phyloP scores from a whole-genome alignment of 805 yeast genomes.

The Metschnikowia amazonensis region DNA sequence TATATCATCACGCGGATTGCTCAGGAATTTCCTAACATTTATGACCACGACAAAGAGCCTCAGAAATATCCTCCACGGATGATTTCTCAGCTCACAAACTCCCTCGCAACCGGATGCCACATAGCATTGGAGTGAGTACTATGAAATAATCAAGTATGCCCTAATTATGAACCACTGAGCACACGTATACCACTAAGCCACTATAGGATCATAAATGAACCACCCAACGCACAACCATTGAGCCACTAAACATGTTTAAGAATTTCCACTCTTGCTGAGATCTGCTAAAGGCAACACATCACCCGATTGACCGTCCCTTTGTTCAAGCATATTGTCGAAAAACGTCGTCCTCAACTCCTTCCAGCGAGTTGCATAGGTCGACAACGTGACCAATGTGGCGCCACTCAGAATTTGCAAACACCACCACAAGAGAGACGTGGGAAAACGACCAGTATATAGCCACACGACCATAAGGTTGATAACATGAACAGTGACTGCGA shows the following conservation, averaged over 20 bases:
- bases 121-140: slow-evolving; percentile 3
- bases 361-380: slow-evolving; percentile 92
- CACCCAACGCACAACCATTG: too few relatives aligned
- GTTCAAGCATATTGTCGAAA: slow-evolving; percentile 75
- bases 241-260: neutral
- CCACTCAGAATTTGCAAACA: slow-evolving; percentile 66
- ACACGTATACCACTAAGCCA: neutral
- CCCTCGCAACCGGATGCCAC: slow-evolving; percentile 12
- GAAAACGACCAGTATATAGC: slow-evolving; percentile 62
- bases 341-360: slow-evolving; percentile 84
- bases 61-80: slow-evolving; percentile 10
- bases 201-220: neutral
- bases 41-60: slow-evolving; percentile 5
- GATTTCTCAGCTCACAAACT: slow-evolving; percentile 14
- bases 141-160: neutral
- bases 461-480: slow-evolving; percentile 70
- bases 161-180: neutral
- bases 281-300: slow-evolving; percentile 5
- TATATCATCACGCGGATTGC: slow-evolving; percentile 14
- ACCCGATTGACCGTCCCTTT: slow-evolving; percentile 31
- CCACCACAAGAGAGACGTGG: slow-evolving; percentile 81
- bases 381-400: slow-evolving; percentile 65
- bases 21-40: slow-evolving; percentile 13
- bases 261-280: slow-evolving; percentile 3
- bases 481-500: slow-evolving; percentile 88